These are phyloP conservation scores for Xylariomycetidae sp. DNA, from an alignment of 2,329 filamentous ascomycete species.

Conservation along the genomic window DNA sequence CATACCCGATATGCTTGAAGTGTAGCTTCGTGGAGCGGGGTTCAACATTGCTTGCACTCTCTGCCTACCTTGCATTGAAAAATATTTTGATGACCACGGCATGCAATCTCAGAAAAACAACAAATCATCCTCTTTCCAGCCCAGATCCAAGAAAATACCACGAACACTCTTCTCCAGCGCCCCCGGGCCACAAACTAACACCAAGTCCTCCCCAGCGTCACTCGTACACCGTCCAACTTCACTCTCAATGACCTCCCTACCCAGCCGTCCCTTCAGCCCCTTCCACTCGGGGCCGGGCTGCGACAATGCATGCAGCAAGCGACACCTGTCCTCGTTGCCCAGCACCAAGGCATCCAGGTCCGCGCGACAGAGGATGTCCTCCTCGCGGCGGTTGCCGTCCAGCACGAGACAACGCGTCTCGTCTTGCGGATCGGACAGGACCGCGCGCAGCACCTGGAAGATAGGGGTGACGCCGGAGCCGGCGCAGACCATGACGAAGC, in stretches of 20 bases:
- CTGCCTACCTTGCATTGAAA: no score
- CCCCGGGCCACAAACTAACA: slow-evolving; percentile 74
- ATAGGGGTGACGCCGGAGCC: slow-evolving; percentile 92
- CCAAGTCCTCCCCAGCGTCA: slow-evolving; percentile 47
- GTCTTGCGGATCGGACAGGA: slow-evolving; percentile 60
- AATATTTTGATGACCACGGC: no score
- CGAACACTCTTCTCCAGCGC: slow-evolving; percentile 62
- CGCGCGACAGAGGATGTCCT: slow-evolving; percentile 74
- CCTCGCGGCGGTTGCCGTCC: slow-evolving; percentile 68
- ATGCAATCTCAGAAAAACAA: slow-evolving; percentile 64
- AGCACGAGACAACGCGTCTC: slow-evolving; percentile 65
- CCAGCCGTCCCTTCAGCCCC: slow-evolving; percentile 63
- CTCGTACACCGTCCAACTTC: slow-evolving; percentile 41
- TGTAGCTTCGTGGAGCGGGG: no score
- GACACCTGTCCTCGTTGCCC: slow-evolving; percentile 50
- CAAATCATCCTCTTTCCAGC: slow-evolving; percentile 67
- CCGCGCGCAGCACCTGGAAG: slow-evolving; percentile 72
- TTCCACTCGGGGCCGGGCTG: slow-evolving; percentile 58
- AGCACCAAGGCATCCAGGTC: slow-evolving; percentile 62
- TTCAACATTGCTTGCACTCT: no score
- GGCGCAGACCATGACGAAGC: slow-evolving; percentile 80
- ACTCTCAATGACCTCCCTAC: slow-evolving; percentile 52
- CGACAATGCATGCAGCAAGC: slow-evolving; percentile 64
- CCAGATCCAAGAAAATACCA: slow-evolving; percentile 44
- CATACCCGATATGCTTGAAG: no score